Conservation (phyloP, 768 basidiomycete species). For the Hypsizygus marmoreus region DNA sequence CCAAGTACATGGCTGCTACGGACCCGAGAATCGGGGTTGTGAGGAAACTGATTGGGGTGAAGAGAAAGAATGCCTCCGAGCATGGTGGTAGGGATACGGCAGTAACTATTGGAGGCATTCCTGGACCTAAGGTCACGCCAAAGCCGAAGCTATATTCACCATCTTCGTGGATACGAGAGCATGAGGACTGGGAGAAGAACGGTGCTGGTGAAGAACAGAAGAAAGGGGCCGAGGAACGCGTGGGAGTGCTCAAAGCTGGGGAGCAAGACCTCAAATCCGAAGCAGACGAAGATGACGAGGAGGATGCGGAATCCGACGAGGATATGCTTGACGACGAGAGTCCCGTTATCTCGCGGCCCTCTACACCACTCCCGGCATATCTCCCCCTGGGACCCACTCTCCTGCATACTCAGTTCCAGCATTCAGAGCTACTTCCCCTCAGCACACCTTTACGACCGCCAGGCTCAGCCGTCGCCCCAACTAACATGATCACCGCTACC, state of each 20-base stretch:
- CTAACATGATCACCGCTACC: slow-evolving; percentile 40
- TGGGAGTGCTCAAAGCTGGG: slow-evolving; percentile 21
- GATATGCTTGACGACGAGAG: slow-evolving; percentile 36
- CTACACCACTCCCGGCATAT: slow-evolving; percentile 72
- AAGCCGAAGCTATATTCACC: slow-evolving; percentile 23
- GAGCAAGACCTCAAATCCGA: slow-evolving; percentile 33
- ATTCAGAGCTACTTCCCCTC: slow-evolving; percentile 60
- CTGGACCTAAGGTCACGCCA: no score
- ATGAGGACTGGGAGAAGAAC: slow-evolving; percentile 49
- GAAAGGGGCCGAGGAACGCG: slow-evolving; percentile 2
- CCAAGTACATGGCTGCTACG: slow-evolving; percentile 59
- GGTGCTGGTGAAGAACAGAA: not conserved
- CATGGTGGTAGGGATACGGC: slow-evolving; percentile 32
- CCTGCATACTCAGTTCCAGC: slow-evolving; percentile 68
- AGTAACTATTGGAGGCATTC: not conserved
- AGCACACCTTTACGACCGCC: slow-evolving; percentile 63
- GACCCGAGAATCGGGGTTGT: slow-evolving; percentile 75
- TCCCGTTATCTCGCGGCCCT: slow-evolving; percentile 49
- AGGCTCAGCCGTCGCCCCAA: slow-evolving; percentile 49
- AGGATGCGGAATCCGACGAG: slow-evolving; percentile 32
- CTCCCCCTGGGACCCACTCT: slow-evolving; percentile 71
- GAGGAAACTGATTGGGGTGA: slow-evolving; percentile 67
- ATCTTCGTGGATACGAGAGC: slow-evolving; percentile 47
- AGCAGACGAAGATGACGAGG: no score
- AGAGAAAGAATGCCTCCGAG: slow-evolving; percentile 54